These are phyloP conservation scores for Microsporum audouinii DNA, from an alignment of 2,329 filamentous ascomycete genomes.

Conservation along the genomic window DNA sequence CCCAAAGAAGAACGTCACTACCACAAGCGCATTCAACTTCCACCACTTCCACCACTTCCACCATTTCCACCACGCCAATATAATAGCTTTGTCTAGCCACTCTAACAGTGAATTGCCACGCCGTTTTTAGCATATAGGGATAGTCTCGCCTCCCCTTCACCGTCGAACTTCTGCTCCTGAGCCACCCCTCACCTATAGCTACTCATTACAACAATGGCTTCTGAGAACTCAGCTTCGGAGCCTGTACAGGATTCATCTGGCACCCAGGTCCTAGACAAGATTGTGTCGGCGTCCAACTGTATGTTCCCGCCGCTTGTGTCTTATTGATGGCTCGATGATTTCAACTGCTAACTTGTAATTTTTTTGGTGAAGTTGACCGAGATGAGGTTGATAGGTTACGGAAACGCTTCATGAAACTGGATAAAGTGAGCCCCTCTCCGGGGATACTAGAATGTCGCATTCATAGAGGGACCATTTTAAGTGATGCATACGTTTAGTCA, in stretches of 20 bases:
- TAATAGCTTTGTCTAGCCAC: background rate
- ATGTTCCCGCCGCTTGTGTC: constrained; percentile 25
- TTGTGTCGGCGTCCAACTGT: constrained; percentile 97
- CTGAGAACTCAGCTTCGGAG: constrained; percentile 36
- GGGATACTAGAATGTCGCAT: background rate
- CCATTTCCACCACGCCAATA: background rate
- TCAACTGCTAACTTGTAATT: background rate
- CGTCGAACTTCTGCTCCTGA: background rate
- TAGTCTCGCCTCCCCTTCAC: too few species aligned
- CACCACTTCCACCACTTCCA: background rate
- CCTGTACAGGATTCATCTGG: constrained; percentile 30
- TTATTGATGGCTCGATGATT: background rate
- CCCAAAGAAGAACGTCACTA: background rate
- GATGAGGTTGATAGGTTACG: constrained; percentile 92
- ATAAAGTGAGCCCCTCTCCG: constrained; percentile 55
- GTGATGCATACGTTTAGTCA: background rate
- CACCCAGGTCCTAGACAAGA: constrained; percentile 74
- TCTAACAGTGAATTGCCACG: background rate
- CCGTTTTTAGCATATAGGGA: background rate
- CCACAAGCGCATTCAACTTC: background rate
- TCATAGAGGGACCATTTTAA: background rate
- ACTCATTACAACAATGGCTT: background rate
- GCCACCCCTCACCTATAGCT: background rate
- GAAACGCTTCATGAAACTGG: constrained; percentile 98
- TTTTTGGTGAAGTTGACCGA: constrained; percentile 60